These are phyloP conservation scores for Aspergillus ellipticus DNA, from an alignment of 495 filamentous ascomycete species.

Conservation along the genomic window DNA sequence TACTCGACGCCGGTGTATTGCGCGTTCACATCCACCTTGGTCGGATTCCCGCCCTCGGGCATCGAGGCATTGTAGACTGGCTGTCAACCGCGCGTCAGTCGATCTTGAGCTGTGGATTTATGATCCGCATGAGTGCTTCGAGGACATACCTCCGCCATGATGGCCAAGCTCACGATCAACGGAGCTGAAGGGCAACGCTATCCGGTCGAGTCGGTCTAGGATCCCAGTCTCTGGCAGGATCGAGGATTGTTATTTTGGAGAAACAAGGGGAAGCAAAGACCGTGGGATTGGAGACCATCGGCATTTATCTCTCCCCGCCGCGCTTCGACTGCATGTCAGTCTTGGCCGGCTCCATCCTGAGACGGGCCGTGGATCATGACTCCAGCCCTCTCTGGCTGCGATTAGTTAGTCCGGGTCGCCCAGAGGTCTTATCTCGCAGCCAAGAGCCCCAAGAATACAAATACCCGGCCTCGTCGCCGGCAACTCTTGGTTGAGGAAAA, in stretches of 20 bases:
- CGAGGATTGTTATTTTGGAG: not conserved
- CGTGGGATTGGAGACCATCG: too few species aligned
- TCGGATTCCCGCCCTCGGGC: conserved; percentile 44
- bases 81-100: conserved; percentile 14
- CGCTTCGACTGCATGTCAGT: not conserved
- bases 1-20: conserved; percentile 48
- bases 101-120: too few species aligned
- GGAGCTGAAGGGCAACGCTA: not conserved
- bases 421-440: not conserved
- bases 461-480: not conserved
- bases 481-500: not conserved
- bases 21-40: conserved; percentile 46
- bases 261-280: too few species aligned
- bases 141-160: not conserved
- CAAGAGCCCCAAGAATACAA: not conserved
- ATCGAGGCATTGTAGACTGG: conserved; percentile 39
- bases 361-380: not conserved
- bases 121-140: too few species aligned
- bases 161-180: not conserved
- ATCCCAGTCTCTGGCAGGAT: not conserved
- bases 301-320: not conserved
- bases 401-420: not conserved
- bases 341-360: not conserved
- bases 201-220: not conserved
- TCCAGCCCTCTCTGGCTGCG: not conserved